phyloP scores from a whole-genome alignment of 2,329 filamentous ascomycete genomes.

The Ceratocystis cubensis region DNA sequence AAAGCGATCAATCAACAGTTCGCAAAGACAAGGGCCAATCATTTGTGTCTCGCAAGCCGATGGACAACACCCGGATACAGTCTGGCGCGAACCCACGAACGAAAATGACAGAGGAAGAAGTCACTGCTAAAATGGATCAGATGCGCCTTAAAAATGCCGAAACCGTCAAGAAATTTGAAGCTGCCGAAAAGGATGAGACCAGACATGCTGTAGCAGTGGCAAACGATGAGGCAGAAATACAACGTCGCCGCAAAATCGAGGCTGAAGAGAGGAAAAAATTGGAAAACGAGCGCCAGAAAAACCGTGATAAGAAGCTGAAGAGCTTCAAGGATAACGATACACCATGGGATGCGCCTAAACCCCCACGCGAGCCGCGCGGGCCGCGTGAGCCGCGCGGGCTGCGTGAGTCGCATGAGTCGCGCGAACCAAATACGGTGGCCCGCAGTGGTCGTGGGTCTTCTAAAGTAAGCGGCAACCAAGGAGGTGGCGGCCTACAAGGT shows the following conservation, averaged over 20 bases:
- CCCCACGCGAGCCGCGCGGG: slow-evolving; percentile 22
- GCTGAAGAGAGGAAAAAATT: slow-evolving; percentile 41
- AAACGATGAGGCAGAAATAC: slow-evolving; percentile 44
- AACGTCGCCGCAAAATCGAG: slow-evolving; percentile 39
- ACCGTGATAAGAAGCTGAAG: slow-evolving; percentile 48
- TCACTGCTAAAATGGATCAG: slow-evolving; percentile 47
- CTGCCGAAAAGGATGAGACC: slow-evolving; percentile 44
- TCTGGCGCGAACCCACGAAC: slow-evolving; percentile 48
- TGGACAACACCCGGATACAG: slow-evolving; percentile 33
- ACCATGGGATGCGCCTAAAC: slow-evolving; percentile 50
- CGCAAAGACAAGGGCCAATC: slow-evolving; percentile 5
- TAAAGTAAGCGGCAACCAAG: slow-evolving; percentile 24
- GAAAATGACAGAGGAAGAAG: slow-evolving; percentile 47
- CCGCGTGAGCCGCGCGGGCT: slow-evolving; percentile 12
- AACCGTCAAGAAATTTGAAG: slow-evolving; percentile 46
- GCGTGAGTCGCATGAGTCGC: too few species aligned
- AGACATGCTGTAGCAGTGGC: slow-evolving; percentile 44
- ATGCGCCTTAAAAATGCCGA: slow-evolving; percentile 48
- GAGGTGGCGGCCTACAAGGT: slow-evolving; percentile 28
- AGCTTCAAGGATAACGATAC: slow-evolving; percentile 43
- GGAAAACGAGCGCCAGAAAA: slow-evolving; percentile 44
- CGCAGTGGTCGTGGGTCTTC: slow-evolving; percentile 27
- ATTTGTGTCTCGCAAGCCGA: slow-evolving; percentile 23
- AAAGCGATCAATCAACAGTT: background rate
- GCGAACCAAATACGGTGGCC: slow-evolving; percentile 28